Conservation (phyloP, 441 rosid genomes). For the Jatropha multifida region DNA sequence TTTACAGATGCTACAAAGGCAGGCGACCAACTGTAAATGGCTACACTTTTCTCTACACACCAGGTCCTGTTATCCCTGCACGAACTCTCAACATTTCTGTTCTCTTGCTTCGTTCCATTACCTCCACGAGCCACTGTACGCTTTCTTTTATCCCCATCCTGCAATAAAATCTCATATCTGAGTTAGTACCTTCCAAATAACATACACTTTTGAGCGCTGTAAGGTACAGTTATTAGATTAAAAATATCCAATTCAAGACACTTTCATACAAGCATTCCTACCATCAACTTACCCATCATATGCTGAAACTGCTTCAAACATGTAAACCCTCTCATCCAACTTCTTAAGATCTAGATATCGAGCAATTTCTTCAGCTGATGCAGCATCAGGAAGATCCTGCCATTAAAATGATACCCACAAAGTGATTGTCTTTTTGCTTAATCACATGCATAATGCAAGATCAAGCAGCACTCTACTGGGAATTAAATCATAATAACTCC, state of each 20-base stretch:
- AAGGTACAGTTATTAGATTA: background rate
- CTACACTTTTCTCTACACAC: slow-evolving; percentile 32
- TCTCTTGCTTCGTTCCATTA: slow-evolving; percentile 98
- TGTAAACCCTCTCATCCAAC: slow-evolving; percentile 84
- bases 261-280: background rate
- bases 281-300: slow-evolving; percentile 70
- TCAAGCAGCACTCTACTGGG: background rate
- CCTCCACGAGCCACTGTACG: slow-evolving; percentile 84
- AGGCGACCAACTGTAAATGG: slow-evolving; percentile 21
- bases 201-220: background rate
- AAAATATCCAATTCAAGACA: background rate
- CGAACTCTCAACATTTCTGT: slow-evolving; percentile 80
- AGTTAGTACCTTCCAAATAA: background rate
- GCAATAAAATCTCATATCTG: slow-evolving; percentile 28
- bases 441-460: background rate
- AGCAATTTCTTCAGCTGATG: slow-evolving; percentile 76
- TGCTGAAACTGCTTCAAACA: slow-evolving; percentile 91
- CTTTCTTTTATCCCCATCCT: slow-evolving; percentile 90
- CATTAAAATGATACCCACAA: slow-evolving; percentile 9
- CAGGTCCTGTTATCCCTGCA: slow-evolving; percentile 46
- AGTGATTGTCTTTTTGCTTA: background rate
- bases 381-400: slow-evolving; percentile 92
- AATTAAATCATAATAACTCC: background rate
- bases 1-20: slow-evolving; percentile 53
- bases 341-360: slow-evolving; percentile 87